Conservation (phyloP, 768 basidiomycete species). For the Mycena albidolilacea region DNA sequence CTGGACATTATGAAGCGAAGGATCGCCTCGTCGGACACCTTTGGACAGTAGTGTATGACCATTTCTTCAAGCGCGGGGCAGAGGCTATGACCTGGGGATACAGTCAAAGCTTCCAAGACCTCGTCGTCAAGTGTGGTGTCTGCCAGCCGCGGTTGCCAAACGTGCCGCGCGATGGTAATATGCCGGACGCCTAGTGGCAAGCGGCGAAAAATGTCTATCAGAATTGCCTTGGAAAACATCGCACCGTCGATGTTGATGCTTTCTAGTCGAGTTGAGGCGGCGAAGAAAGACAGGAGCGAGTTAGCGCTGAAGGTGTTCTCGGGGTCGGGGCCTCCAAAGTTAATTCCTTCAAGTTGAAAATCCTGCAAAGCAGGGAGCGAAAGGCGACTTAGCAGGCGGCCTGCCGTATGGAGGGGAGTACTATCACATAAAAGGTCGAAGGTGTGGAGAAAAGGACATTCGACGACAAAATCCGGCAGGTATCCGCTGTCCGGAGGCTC, state of each 20-base stretch:
- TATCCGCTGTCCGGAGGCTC: neutral
- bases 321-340: neutral
- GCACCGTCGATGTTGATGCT: slow-evolving; percentile 14
- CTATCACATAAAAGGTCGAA: neutral
- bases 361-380: neutral
- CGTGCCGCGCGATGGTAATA: neutral
- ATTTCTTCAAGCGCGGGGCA: neutral
- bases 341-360: neutral
- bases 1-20: neutral
- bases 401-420: neutral
- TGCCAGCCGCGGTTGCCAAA: neutral
- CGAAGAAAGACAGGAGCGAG: neutral
- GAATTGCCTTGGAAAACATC: neutral
- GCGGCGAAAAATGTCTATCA: slow-evolving; percentile 10
- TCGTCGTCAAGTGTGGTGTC: slow-evolving; percentile 4
- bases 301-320: neutral
- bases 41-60: neutral
- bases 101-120: neutral
- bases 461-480: neutral
- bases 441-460: slow-evolving; percentile 1
- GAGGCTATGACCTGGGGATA: neutral
- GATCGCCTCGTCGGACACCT: neutral
- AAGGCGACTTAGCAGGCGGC: slow-evolving; percentile 4
- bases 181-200: slow-evolving; percentile 8
- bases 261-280: slow-evolving; percentile 16